Percentiles rank a stretch among this genome's conserved stretches.
Evolutionary conservation across 352 stramenopile species (phyloP).

Genomic region (Pythium volutum): DNA sequence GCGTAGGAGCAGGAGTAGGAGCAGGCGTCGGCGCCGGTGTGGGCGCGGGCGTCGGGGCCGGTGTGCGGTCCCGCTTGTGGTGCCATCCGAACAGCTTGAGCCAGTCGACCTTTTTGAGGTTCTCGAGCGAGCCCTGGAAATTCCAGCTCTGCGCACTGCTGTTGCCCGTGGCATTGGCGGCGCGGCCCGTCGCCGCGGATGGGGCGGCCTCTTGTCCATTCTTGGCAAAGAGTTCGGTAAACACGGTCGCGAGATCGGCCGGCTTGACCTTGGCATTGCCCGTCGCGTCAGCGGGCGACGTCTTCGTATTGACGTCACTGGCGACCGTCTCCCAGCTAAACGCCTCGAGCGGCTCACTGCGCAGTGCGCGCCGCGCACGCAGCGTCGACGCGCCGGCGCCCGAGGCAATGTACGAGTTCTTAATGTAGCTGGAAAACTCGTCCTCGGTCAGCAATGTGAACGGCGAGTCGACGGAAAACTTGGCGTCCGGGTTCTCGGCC

Average conservation of each 20-base stretch:
- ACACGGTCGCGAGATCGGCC: neutral
- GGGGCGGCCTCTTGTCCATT: neutral
- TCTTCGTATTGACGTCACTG: neutral
- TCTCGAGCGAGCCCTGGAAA: slow-evolving; percentile 10
- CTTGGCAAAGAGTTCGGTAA: slow-evolving; percentile 4
- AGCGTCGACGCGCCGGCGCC: too few species aligned
- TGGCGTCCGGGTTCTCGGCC: slow-evolving; percentile 45
- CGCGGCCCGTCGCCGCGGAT: neutral
- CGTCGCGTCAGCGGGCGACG: neutral
- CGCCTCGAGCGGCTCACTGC: too few species aligned
- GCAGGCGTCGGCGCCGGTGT: too few species aligned
- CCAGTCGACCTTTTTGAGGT: slow-evolving; percentile 13
- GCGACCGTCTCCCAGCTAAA: neutral
- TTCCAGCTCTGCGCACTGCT: slow-evolving; percentile 3
- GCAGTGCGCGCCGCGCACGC: too few species aligned
- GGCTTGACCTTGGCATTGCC: slow-evolving; percentile 14
- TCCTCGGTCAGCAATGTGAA: slow-evolving; percentile 71
- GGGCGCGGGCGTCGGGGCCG: too few species aligned
- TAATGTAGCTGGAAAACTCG: slow-evolving; percentile 42
- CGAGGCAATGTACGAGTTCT: slow-evolving; percentile 21
- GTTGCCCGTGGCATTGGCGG: neutral
- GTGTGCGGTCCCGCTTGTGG: slow-evolving; percentile 1
- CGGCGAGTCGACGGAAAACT: slow-evolving; percentile 57
- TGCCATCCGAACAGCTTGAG: slow-evolving; percentile 12
- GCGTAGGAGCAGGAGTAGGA: too few species aligned